phyloP scores from a whole-genome alignment of 306 rosid genomes.

The Gleditsia sinensis region DNA sequence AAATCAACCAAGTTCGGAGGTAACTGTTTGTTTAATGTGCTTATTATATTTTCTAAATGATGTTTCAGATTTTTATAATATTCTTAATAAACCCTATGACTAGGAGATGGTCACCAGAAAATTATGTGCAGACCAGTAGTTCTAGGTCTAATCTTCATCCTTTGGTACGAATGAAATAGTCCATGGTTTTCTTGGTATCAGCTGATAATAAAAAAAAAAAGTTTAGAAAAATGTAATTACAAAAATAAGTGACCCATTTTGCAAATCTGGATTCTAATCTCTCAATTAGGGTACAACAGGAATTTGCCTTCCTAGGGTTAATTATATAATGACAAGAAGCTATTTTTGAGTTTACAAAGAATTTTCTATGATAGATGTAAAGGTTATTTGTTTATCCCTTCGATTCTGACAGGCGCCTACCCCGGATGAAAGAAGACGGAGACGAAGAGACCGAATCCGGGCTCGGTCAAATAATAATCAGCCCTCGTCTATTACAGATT shows the following conservation, averaged over 20 bases:
- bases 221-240: background rate
- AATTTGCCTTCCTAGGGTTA: background rate
- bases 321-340: background rate
- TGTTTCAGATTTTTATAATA: background rate
- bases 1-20: slow-evolving; percentile 53
- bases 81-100: background rate
- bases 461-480: slow-evolving; percentile 27
- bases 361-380: background rate
- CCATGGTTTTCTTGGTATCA: background rate
- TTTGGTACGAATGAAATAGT: background rate
- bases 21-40: slow-evolving; percentile 33
- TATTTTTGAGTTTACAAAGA: background rate
- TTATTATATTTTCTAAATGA: slow-evolving; percentile 1
- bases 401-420: slow-evolving; percentile 32
- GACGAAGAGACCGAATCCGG: slow-evolving; percentile 43
- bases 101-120: background rate
- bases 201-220: background rate
- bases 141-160: background rate
- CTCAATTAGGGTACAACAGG: background rate
- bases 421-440: slow-evolving; percentile 49
- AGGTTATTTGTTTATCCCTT: background rate
- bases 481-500: slow-evolving; percentile 68
- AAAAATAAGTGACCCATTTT: background rate
- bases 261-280: background rate
- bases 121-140: background rate